These are phyloP conservation scores for Lecanicillium sp. DNA, from an alignment of 2,329 filamentous ascomycete genomes.

Conservation along the genomic window DNA sequence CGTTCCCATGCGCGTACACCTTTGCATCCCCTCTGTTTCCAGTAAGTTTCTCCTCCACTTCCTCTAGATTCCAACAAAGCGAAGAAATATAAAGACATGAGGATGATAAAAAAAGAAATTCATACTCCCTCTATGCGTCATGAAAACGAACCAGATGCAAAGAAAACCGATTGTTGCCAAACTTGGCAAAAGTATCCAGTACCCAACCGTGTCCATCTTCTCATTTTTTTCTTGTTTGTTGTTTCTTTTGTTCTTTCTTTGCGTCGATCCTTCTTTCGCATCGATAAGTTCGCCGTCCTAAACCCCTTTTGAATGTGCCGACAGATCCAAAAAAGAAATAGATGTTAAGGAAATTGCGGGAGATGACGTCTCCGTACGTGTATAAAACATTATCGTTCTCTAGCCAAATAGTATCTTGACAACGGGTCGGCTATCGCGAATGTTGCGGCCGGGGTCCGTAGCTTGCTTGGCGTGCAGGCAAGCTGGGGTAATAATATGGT, in stretches of 20 bases:
- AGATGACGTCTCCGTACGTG: background rate
- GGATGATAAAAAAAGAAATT: constrained; percentile 1
- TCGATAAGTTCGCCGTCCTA: too few relatives aligned
- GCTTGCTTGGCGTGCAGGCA: background rate
- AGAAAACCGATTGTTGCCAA: background rate
- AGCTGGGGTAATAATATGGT: background rate
- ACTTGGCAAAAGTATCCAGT: background rate
- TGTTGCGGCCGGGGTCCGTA: background rate
- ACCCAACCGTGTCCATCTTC: background rate
- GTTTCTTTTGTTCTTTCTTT: background rate
- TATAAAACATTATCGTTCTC: constrained; percentile 3
- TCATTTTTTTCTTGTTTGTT: background rate
- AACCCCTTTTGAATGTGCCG: background rate
- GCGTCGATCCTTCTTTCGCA: background rate
- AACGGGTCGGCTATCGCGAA: background rate
- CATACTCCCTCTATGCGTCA: constrained; percentile 4
- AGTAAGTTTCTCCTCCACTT: background rate
- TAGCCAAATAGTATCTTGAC: constrained; percentile 1
- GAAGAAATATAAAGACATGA: too few relatives aligned
- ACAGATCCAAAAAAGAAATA: constrained; percentile 5
- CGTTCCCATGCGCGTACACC: background rate
- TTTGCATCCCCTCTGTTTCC: background rate
- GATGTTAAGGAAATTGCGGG: background rate
- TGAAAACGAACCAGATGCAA: background rate
- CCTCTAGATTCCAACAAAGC: too few relatives aligned